Percentiles rank a stretch among this genome's conserved stretches.
Evolutionary conservation across 768 basidiomycete genomes (phyloP).

Genomic region (Trametes gibbosa): DNA sequence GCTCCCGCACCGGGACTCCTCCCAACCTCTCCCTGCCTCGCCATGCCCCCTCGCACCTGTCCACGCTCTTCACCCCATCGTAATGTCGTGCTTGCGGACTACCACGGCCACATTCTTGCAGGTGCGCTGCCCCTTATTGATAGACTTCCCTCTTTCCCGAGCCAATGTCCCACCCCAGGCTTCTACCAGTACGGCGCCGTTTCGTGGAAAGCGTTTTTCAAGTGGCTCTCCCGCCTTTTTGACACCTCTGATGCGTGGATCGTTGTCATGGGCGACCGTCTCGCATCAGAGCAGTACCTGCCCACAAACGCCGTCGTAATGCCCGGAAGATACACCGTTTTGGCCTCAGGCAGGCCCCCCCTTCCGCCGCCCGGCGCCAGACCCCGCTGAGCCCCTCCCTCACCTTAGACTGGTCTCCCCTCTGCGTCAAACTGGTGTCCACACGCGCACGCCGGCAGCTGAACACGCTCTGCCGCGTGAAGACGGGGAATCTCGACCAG

Average conservation of each 20-base stretch:
- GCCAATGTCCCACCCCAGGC: not conserved
- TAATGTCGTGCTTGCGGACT: slow-evolving; percentile 10
- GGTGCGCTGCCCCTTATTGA: not conserved
- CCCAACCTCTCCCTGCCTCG: not conserved
- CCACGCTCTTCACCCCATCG: not conserved
- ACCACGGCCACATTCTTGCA: slow-evolving; percentile 5
- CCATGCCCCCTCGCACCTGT: not conserved
- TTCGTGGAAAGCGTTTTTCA: slow-evolving; percentile 6
- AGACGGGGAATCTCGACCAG: not conserved
- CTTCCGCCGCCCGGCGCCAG: not conserved
- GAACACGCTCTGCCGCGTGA: not conserved
- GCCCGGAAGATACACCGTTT: slow-evolving; percentile 9
- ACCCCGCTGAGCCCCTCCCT: no score
- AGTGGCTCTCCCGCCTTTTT: slow-evolving; percentile 3
- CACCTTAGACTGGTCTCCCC: not conserved
- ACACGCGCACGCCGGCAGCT: slow-evolving; percentile 4
- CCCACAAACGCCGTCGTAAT: slow-evolving; percentile 3
- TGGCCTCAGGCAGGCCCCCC: slow-evolving; percentile 3
- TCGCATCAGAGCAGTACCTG: slow-evolving; percentile 2
- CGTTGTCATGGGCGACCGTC: slow-evolving; percentile 4
- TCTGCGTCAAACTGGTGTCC: slow-evolving; percentile 1
- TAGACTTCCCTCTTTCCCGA: not conserved
- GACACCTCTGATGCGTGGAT: slow-evolving; percentile 5
- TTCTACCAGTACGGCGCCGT: slow-evolving; percentile 13
- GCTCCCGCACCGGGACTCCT: no score